These are phyloP conservation scores for Plasmodium coatneyi DNA, from an alignment of 169 alveolate genomes.

Conservation along the genomic window DNA sequence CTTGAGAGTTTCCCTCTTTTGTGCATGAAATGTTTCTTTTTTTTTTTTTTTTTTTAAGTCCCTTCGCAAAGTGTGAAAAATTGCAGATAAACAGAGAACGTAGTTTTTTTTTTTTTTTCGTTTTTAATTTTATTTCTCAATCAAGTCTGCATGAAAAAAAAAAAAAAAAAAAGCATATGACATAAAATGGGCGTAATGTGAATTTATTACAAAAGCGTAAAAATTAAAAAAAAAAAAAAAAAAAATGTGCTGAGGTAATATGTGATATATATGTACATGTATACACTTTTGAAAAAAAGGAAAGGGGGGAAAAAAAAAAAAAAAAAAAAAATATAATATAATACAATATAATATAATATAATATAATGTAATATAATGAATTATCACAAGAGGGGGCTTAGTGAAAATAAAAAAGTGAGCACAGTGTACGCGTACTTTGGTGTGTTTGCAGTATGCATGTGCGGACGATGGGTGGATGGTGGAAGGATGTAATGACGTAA, in stretches of 20 bases:
- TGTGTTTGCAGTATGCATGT: background rate
- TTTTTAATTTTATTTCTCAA: background rate
- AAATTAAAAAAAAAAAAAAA: too few relatives aligned
- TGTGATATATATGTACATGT: background rate
- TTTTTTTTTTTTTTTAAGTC: conserved; percentile 1
- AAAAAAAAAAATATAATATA: too few relatives aligned
- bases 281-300: background rate
- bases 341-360: background rate
- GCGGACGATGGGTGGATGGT: background rate
- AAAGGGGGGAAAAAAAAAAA: background rate
- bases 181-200: background rate
- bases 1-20: background rate
- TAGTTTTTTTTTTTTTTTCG: background rate
- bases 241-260: background rate
- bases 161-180: background rate
- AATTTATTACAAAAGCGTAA: background rate
- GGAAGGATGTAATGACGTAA: background rate
- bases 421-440: background rate
- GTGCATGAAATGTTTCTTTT: background rate
- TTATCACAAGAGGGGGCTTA: background rate
- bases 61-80: background rate
- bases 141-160: conserved; percentile 1
- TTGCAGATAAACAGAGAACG: background rate
- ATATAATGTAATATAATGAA: background rate
- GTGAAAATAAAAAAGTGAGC: background rate